Percentiles rank a stretch among this genome's conserved stretches.
Evolutionary conservation across 495 filamentous ascomycete genomes (phyloP).

Genomic region (Neurospora sp.): DNA sequence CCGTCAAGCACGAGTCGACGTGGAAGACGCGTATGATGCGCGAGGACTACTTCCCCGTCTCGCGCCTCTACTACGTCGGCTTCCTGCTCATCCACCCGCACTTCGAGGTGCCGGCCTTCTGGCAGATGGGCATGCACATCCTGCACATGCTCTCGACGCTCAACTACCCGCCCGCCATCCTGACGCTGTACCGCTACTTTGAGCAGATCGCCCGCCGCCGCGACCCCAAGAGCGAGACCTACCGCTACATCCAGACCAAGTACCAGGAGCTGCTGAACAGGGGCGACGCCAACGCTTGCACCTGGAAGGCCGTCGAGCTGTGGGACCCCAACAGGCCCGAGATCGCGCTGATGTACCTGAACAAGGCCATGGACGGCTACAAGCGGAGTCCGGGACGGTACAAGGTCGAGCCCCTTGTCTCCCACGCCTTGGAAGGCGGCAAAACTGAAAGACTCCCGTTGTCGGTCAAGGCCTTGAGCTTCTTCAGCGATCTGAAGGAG

Average conservation of each 20-base stretch:
- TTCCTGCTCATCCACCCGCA: constrained; percentile 3
- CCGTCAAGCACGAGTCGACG: constrained; percentile 2
- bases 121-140: constrained; percentile 12
- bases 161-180: constrained; percentile 15
- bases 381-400: background rate
- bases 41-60: constrained; percentile 3
- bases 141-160: constrained; percentile 14
- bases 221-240: background rate
- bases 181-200: constrained; percentile 8
- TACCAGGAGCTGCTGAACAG: constrained; percentile 4
- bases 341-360: constrained; percentile 8
- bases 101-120: background rate
- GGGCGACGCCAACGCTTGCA: constrained; percentile 10
- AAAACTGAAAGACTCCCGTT: background rate
- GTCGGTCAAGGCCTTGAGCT: background rate
- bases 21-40: constrained; percentile 9
- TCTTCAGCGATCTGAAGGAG: background rate
- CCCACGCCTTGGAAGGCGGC: background rate
- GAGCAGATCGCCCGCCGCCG: background rate
- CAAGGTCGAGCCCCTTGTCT: background rate
- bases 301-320: constrained; percentile 8
- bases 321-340: background rate
- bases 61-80: constrained; percentile 11
- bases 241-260: background rate
- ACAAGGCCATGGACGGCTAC: constrained; percentile 11